phyloP scores from a whole-genome alignment of 169 alveolate species.

The Plasmodium inui region DNA sequence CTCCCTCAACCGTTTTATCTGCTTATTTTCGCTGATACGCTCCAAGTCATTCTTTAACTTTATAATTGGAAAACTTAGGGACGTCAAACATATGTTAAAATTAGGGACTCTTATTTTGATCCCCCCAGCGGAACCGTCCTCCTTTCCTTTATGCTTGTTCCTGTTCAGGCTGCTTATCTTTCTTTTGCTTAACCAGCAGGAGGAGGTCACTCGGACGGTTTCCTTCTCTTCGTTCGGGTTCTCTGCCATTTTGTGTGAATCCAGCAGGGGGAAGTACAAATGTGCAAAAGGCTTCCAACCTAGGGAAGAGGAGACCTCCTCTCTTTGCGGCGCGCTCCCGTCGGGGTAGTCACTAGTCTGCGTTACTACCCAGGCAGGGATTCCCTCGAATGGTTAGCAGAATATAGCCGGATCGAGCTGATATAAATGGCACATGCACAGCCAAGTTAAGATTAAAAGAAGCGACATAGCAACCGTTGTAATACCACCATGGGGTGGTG shows the following conservation, averaged over 20 bases:
- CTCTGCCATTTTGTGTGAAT: neutral
- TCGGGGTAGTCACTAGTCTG: neutral
- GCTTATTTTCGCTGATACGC: constrained; percentile 56
- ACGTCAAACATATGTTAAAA: constrained; percentile 31
- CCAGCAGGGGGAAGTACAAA: neutral
- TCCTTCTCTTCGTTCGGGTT: constrained; percentile 19
- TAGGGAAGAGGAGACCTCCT: neutral
- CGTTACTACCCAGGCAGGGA: neutral
- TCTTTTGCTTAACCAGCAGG: constrained; percentile 44
- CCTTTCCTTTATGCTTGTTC: neutral
- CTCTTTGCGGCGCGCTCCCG: neutral
- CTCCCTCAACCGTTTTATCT: constrained; percentile 38
- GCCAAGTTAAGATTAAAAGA: neutral
- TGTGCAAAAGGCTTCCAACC: neutral
- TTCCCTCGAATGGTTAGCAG: neutral
- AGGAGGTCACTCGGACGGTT: constrained; percentile 20
- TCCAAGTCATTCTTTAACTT: constrained; percentile 48
- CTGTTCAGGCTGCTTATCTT: neutral
- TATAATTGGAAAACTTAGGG: constrained; percentile 42
- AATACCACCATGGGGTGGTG: neutral
- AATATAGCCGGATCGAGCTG: neutral
- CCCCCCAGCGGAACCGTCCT: neutral
- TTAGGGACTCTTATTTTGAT: neutral
- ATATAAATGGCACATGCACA: too few relatives aligned
- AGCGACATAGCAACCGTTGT: neutral